Conservation (phyloP, 1,284 basidiomycete species). For the Thecaphora thlaspeos region DNA sequence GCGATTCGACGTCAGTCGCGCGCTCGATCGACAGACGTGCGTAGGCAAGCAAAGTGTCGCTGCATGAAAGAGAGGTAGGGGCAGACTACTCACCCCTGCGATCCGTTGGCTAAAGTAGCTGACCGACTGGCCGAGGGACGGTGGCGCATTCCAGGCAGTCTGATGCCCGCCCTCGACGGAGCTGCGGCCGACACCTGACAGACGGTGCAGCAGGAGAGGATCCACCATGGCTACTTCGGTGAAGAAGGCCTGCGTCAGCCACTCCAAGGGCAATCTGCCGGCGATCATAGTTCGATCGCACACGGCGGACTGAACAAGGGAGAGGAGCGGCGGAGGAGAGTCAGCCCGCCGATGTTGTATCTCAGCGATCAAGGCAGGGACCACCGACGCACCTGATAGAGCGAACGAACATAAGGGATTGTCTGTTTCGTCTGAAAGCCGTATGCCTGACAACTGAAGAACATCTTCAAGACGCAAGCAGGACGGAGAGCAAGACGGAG, state of each 20-base stretch:
- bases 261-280: conserved; percentile 22
- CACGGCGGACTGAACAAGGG: conserved; percentile 14
- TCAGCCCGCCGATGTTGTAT: too few relatives aligned
- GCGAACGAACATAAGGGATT: conserved; percentile 25
- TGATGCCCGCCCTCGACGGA: conserved; percentile 20
- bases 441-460: conserved; percentile 24
- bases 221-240: conserved; percentile 28
- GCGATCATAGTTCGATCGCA: conserved; percentile 38
- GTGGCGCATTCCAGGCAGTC: conserved; percentile 15
- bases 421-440: conserved; percentile 15
- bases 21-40: too few relatives aligned
- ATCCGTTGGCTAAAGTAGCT: conserved; percentile 27
- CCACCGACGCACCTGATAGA: conserved; percentile 4
- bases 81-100: conserved; percentile 5
- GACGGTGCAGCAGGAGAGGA: conserved; percentile 23
- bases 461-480: conserved; percentile 16
- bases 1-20: too few relatives aligned
- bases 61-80: too few relatives aligned
- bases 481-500: too few relatives aligned
- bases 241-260: conserved; percentile 31
- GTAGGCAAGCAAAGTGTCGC: too few relatives aligned
- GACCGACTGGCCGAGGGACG: conserved; percentile 21
- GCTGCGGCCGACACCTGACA: conserved; percentile 15
- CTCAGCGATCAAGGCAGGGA: too few relatives aligned
- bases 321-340: too few relatives aligned